These are phyloP conservation scores for Plasmodium sp. DNA, from an alignment of 169 alveolate genomes.

Conservation along the genomic window DNA sequence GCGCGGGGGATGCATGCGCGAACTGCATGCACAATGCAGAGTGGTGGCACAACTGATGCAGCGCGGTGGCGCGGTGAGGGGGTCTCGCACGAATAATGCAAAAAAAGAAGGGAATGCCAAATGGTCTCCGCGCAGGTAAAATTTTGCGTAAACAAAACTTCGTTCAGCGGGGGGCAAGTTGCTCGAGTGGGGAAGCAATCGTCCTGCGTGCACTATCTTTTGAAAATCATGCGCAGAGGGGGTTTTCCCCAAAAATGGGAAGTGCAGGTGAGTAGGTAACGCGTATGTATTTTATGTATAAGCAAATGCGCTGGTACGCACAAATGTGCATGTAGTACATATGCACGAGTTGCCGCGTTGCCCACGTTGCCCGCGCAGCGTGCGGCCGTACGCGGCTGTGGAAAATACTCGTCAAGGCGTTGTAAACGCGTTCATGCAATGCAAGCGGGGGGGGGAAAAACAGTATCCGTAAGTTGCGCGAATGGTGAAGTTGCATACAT, in stretches of 20 bases:
- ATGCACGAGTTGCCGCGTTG: neutral
- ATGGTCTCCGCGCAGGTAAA: neutral
- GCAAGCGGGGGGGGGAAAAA: neutral
- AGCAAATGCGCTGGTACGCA: neutral
- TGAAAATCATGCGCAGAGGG: too few species aligned
- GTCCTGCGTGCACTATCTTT: too few species aligned
- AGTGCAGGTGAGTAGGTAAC: neutral
- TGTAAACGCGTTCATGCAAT: neutral
- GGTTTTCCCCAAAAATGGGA: neutral
- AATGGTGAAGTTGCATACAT: neutral
- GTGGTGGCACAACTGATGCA: neutral
- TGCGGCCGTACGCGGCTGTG: neutral
- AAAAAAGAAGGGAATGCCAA: neutral
- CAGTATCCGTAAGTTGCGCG: neutral
- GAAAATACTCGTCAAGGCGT: neutral
- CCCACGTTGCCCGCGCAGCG: neutral
- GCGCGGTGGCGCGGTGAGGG: neutral
- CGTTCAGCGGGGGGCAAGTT: neutral
- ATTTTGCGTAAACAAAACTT: neutral
- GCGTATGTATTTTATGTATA: neutral
- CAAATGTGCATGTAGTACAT: neutral
- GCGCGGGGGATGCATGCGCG: neutral
- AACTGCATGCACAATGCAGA: neutral
- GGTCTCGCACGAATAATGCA: neutral
- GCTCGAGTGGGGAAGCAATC: too few species aligned